Conservation (phyloP, 768 basidiomycete genomes). For the Xanthoconium purpureum region DNA sequence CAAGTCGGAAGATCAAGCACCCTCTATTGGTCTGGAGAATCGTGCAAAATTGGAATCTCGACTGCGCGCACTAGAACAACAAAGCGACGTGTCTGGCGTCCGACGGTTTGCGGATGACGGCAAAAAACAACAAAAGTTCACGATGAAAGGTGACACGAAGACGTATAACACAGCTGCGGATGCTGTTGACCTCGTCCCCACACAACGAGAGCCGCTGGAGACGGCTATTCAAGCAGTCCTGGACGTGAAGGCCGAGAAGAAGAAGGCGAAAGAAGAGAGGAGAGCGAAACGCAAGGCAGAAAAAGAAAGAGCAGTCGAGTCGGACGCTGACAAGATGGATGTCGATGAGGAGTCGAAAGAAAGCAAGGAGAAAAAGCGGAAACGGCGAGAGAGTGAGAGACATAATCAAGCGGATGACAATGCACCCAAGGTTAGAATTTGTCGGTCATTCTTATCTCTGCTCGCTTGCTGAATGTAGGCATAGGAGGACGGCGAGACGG, state of each 20-base stretch:
- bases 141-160: conserved; percentile 73
- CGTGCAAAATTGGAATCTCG: conserved; percentile 95
- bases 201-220: conserved; percentile 80
- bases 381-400: conserved; percentile 56
- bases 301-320: conserved; percentile 47
- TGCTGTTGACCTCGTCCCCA: conserved; percentile 75
- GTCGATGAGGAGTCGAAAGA: conserved; percentile 38
- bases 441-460: conserved; percentile 3
- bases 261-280: conserved; percentile 73
- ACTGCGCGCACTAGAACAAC: conserved; percentile 82
- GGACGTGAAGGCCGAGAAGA: conserved; percentile 88
- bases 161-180: conserved; percentile 89
- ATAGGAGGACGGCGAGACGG: conserved; percentile 60
- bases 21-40: conserved; percentile 89
- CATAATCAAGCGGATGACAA: conserved; percentile 41
- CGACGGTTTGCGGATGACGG: conserved; percentile 60
- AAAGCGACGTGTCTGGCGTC: conserved; percentile 68
- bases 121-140: conserved; percentile 76
- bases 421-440: conserved; percentile 39
- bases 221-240: conserved; percentile 68
- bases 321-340: conserved; percentile 42
- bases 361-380: conserved; percentile 43
- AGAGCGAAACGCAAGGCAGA: conserved; percentile 60
- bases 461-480: conserved; percentile 4
- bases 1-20: conserved; percentile 78